Percentiles rank a stretch among this genome's conserved stretches.
Evolutionary conservation across 768 basidiomycete genomes (phyloP).

Genomic region (Macrocybe gigantea): DNA sequence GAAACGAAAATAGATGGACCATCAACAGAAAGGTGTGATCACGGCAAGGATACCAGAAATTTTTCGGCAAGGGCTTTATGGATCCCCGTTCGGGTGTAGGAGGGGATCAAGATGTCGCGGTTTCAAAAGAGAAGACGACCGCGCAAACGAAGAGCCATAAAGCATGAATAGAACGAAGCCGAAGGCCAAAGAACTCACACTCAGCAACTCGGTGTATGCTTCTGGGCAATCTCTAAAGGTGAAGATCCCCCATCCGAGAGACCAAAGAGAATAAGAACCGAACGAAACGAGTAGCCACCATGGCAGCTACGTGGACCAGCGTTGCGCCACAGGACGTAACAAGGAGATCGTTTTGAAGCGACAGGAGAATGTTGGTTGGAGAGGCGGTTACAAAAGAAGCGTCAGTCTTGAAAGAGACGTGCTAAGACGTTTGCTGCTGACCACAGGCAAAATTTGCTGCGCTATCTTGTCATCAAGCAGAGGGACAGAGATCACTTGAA

Average conservation of each 20-base stretch:
- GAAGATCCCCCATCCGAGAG: conserved; percentile 69
- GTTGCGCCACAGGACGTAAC: not conserved
- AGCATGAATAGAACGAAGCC: not conserved
- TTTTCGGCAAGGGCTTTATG: not conserved
- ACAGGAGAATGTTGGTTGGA: not conserved
- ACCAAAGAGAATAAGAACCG: conserved; percentile 74
- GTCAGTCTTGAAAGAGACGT: not conserved
- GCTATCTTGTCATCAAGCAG: conserved; percentile 40
- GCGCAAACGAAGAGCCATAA: conserved; percentile 1
- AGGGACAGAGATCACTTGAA: conserved; percentile 50
- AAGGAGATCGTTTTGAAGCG: not conserved
- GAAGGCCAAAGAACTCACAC: conserved; percentile 32
- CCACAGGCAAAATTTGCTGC: conserved; percentile 52
- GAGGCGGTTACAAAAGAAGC: not conserved
- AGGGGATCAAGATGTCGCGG: not conserved
- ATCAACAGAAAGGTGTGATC: no score
- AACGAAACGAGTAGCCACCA: conserved; percentile 81
- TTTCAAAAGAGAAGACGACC: not conserved
- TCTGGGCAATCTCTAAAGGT: conserved; percentile 77
- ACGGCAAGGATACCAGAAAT: no score
- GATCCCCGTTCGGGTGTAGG: not conserved
- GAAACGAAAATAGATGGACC: no score
- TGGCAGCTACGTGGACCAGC: conserved; percentile 45
- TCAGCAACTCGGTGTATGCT: conserved; percentile 65
- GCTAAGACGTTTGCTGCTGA: conserved; percentile 26